Evolutionary conservation across 1,284 basidiomycete genomes (phyloP).

Genomic region (Pseudomicrostroma phylloplanum): DNA sequence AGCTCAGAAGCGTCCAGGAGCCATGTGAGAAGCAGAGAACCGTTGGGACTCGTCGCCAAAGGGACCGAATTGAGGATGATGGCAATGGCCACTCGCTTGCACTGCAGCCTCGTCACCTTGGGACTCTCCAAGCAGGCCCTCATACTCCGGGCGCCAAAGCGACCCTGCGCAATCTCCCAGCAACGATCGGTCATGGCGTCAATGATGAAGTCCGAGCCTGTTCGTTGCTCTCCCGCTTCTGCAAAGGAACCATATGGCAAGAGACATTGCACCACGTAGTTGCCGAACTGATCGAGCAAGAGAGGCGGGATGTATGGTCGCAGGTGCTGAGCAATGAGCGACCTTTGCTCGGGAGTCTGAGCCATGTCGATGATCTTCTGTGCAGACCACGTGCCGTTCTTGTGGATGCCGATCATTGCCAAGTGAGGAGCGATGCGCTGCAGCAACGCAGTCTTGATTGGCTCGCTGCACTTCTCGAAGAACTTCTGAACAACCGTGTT

Average conservation of each 20-base stretch:
- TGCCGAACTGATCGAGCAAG: conserved; percentile 90
- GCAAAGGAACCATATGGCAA: conserved; percentile 62
- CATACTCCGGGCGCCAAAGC: conserved; percentile 96
- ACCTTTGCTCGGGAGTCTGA: conserved; percentile 77
- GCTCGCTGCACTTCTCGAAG: conserved; percentile 78
- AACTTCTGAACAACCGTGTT: conserved; percentile 97
- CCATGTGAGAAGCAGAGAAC: conserved; percentile 90
- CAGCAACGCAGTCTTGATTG: conserved; percentile 77
- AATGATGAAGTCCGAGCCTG: conserved; percentile 83
- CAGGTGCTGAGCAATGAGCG: conserved; percentile 75
- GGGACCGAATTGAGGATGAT: conserved; percentile 96
- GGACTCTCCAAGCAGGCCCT: conserved; percentile 88
- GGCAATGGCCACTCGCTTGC: conserved; percentile 84
- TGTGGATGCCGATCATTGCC: conserved; percentile 96
- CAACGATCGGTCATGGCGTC: conserved; percentile 96
- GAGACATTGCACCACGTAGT: conserved; percentile 95
- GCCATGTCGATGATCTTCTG: conserved; percentile 86
- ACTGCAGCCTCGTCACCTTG: conserved; percentile 65
- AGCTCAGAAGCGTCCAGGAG: conserved; percentile 87
- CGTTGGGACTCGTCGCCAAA: conserved; percentile 93
- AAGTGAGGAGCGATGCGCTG: conserved; percentile 88
- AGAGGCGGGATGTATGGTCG: conserved; percentile 87
- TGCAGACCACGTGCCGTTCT: conserved; percentile 99
- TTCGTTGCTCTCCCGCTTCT: neutral
- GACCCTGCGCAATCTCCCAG: conserved; percentile 93